Conservation (phyloP, 2,329 filamentous ascomycete species). For the Penicillium sp. region DNA sequence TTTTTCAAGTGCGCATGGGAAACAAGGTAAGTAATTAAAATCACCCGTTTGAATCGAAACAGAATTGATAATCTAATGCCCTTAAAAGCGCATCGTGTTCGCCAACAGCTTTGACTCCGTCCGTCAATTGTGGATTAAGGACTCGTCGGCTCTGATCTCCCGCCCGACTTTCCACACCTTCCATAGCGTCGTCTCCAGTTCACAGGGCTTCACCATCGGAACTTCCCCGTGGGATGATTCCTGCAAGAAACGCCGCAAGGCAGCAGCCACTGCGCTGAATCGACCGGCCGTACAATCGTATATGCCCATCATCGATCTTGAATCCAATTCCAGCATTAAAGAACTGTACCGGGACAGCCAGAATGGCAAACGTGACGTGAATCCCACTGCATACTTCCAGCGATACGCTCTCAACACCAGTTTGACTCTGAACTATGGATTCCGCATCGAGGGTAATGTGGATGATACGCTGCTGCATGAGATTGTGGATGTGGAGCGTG, state of each 20-base stretch:
- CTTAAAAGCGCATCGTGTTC: constrained; percentile 63
- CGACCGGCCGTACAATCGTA: constrained; percentile 72
- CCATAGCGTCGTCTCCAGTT: constrained; percentile 72
- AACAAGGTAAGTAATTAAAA: constrained; percentile 52
- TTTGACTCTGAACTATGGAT: constrained; percentile 75
- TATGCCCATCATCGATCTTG: constrained; percentile 78
- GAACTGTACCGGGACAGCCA: constrained; percentile 66
- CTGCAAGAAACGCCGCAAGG: constrained; percentile 73
- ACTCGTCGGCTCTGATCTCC: constrained; percentile 74
- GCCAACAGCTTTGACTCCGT: constrained; percentile 76
- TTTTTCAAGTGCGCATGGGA: constrained; percentile 66
- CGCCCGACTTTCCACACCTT: constrained; percentile 78
- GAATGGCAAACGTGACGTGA: constrained; percentile 61
- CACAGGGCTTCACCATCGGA: constrained; percentile 77
- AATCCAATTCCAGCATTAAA: constrained; percentile 67
- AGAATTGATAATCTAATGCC: background rate
- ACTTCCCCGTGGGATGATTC: constrained; percentile 82
- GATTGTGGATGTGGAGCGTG: constrained; percentile 72
- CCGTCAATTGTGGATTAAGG: constrained; percentile 69
- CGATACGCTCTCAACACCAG: constrained; percentile 74
- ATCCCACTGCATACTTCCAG: constrained; percentile 71
- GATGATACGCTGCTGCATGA: constrained; percentile 67
- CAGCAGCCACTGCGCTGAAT: constrained; percentile 74
- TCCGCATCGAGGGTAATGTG: constrained; percentile 68
- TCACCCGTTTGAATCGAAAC: background rate